phyloP scores from a whole-genome alignment of 441 rosid genomes.

The Biscutella laevigata region DNA sequence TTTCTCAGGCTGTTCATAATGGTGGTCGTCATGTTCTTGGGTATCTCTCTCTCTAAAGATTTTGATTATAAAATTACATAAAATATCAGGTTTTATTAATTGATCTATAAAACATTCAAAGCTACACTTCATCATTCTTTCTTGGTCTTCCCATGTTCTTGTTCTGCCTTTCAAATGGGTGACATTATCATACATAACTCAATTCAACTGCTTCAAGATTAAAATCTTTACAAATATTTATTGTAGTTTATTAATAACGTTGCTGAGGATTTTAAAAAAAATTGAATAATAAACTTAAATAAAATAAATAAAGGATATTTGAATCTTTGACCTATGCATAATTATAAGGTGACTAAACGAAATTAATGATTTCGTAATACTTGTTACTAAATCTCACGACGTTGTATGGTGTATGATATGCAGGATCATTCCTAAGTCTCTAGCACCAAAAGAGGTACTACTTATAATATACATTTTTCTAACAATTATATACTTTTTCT shows the following conservation, averaged over 20 bases:
- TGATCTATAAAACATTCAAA: conserved; percentile 9
- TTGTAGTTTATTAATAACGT: neutral
- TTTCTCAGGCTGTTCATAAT: conserved; percentile 58
- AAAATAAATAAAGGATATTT: neutral
- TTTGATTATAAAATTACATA: neutral
- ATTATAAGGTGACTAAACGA: neutral
- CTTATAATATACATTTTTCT: neutral
- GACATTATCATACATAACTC: conserved; percentile 19
- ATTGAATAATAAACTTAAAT: too few relatives aligned
- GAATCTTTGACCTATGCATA: conserved; percentile 6
- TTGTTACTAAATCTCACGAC: too few relatives aligned
- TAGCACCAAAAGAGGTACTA: conserved; percentile 60
- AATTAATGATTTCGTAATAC: neutral
- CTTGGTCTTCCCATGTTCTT: conserved; percentile 9
- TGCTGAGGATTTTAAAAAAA: too few relatives aligned
- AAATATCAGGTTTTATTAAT: neutral
- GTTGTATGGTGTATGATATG: conserved; percentile 18
- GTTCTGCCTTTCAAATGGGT: conserved; percentile 23
- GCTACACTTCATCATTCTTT: conserved; percentile 15
- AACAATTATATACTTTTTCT: neutral
- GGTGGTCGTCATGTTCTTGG: conserved; percentile 71
- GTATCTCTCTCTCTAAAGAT: conserved; percentile 9
- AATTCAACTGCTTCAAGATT: conserved; percentile 4
- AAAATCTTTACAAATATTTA: neutral
- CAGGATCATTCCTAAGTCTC: conserved; percentile 63